Evolutionary conservation across 495 filamentous ascomycete genomes (phyloP), one percentile per base, ranked within the genome.

Genomic region (Penicillium taxi): DNA sequence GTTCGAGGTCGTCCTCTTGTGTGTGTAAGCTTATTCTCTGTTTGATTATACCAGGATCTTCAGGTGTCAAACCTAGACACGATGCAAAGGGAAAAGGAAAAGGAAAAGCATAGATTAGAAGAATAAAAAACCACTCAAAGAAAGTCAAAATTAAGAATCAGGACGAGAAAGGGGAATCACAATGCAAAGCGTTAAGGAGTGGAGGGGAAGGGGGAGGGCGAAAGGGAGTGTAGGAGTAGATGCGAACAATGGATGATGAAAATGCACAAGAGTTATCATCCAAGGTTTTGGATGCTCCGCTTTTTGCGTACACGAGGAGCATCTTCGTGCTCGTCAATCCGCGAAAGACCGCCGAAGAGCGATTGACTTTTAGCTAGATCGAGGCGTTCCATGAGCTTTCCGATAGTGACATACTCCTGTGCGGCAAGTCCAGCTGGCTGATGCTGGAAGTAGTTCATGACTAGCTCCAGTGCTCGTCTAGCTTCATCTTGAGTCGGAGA

Each of bases 401-500:
- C 74, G 33, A 98, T 82, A 21, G 79, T 78, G 34, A 87, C 45
- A 56, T 83, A 93, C 43, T 96, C 91, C 54, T 87, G 78, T 20
- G 86, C 80, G 14, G 80, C 74, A 0, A 80, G 74, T 1, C 74
- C 77, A 1, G 74, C 55, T 1, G 82, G 77, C 47, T 86, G 78
- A 29, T 81, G 75, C 45, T 84, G 73, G 59, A 96, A 84, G 56
- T 87, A 96, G 35, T 70, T 82, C 62, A 94, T 75, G 1, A 96
- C 73, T 9, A 90, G 74, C 51, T 96, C 87, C 14, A 95, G 72
- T 2, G 91, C 93, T 23, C 75, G 74, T 18, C 81, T 72, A 1
- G 91, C 91, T 53, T 98, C 90, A 43, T 96, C 91, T 53, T 87
- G 86, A 1, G 84, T 89, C 0, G 89, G 88, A 0, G 82, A 81